These are phyloP conservation scores for Aspergillus calidoustus DNA, from an alignment of 2,329 filamentous ascomycete genomes.

Conservation along the genomic window DNA sequence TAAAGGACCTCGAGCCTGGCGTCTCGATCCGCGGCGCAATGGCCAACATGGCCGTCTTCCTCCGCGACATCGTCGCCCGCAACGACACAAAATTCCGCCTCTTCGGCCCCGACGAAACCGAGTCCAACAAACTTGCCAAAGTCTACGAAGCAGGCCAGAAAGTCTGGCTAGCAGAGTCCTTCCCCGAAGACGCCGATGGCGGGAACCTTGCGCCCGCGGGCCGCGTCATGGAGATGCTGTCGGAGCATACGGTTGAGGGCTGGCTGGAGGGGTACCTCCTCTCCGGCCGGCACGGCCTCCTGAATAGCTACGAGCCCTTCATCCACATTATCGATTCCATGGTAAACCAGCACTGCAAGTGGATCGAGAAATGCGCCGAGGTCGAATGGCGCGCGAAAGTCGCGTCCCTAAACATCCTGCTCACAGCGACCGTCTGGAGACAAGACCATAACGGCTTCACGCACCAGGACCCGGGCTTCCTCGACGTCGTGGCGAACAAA, in stretches of 20 bases:
- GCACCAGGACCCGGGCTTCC: conserved; percentile 79
- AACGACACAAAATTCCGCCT: conserved; percentile 74
- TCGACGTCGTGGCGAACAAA: conserved; percentile 80
- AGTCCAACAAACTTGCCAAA: conserved; percentile 75
- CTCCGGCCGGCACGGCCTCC: conserved; percentile 73
- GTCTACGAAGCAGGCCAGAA: conserved; percentile 78
- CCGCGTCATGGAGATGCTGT: conserved; percentile 83
- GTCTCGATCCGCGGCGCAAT: conserved; percentile 65
- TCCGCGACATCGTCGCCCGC: conserved; percentile 68
- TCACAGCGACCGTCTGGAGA: conserved; percentile 79
- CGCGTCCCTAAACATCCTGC: conserved; percentile 76
- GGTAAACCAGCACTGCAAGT: conserved; percentile 87
- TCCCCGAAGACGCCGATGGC: conserved; percentile 74
- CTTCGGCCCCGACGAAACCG: conserved; percentile 79
- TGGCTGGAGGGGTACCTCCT: conserved; percentile 81
- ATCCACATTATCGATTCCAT: conserved; percentile 84
- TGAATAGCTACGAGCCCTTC: conserved; percentile 83
- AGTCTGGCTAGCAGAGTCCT: conserved; percentile 79
- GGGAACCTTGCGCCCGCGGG: conserved; percentile 72
- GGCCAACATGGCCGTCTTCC: conserved; percentile 69
- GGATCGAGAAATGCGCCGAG: conserved; percentile 81
- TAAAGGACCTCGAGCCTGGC: conserved; percentile 66
- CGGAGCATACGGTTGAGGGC: conserved; percentile 77
- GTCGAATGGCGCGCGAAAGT: conserved; percentile 76
- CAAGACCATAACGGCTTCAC: conserved; percentile 87